Evolutionary conservation across 192 early-diverging fungal species (phyloP), one percentile per base, ranked within the genome.

Genomic region (Spizellomyces punctatus): DNA sequence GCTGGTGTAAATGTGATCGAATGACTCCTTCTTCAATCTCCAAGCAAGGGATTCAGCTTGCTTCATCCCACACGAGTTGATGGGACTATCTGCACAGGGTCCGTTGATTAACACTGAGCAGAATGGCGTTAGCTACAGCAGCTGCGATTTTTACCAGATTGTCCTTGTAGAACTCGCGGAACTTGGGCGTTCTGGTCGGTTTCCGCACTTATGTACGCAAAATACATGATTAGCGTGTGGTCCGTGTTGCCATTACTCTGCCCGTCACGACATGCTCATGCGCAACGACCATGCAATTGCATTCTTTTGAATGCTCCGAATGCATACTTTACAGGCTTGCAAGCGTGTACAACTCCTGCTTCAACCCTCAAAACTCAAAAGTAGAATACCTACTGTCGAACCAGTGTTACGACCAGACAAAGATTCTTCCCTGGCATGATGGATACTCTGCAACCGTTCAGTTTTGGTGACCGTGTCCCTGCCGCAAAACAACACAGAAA

Each of bases 1-100:
- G 58, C 83, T 84, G 52, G 78, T 77, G 52, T 80, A 76, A n/a
- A 84, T 82, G 48, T 76, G 67, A 62, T 82, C 69, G 57, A 84
- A 78, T 43, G 61, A 21, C 16, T 84, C 64, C 65, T 82, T 82
- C 57, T 74, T 73, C 21, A 84, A 52, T 46, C 81, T 10, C 74
- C 77, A 78, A 8, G 78, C 80, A 21, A 84, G 52, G 7, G 76
- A 55, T 46, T 63, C 63, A 6, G 76, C 76, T 66, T 84, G 76
- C 47, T 81, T 73, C n/a, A 71, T 55, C 6, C 83, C 83, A 4
- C 54, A 22, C 6, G 59, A 72, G 46, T 75, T 84, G 58, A 84
- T 75, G 14, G 72, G 65, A 69, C 45, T 81, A 71, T 83, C 22
- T 60, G 14, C 27, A 64, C 6, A 3, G 10, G 48, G 16, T 4